Evolutionary conservation across 208 protist genomes (phyloP), one percentile per base, ranked within the genome.

Genomic region (Tritrichomonas foetus): DNA sequence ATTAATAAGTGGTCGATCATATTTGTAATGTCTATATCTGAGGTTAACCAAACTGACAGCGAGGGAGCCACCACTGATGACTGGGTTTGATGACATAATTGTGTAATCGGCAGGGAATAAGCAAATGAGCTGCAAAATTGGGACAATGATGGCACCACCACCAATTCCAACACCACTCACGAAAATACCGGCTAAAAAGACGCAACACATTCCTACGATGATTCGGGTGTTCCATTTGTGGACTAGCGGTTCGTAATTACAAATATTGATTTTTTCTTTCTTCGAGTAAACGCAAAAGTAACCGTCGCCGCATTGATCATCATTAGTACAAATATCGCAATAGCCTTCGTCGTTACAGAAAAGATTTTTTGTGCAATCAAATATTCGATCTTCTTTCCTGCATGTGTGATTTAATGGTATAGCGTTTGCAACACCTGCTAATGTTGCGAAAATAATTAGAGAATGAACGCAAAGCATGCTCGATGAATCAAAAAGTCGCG

Each of bases 91-190:
- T 16, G 93, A 89, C 30, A 75, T 41, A 89, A 94, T 93, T 36
- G 44, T 39, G 27, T 94, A 93, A n/a, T 93, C 72, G 36, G 94
- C 20, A 30, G 64, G 74, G 61, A 93, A 93, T 30, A 47, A 22
- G 22, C 25, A 41, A 55, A 94, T 27, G 14, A 94, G 64, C 30
- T 66, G 61, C 47, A 94, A 39, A 66, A 94, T 61, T 27, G 94
- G 94, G 41, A 94, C 80, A 66, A 94, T 93, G 27, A 94, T 41
- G n/a, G 61, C 94, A 93, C 94, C 94, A 20, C 94, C 94, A 50
- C 94, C 94, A 57, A 89, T 74, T n/a, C 94, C 66, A 33, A 49
- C 94, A 49, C 94, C 92, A 41, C n/a, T 55, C 25, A 89, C 78
- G 27, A 89, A 89, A n/a, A 89, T 89, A 89, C 78, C 78, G 39